A percentile compares a stretch with the other conserved stretches of the same genome.
phyloP scores from a whole-genome alignment of 371 early-diverging fungal genomes.

The Mortierella sp. region DNA sequence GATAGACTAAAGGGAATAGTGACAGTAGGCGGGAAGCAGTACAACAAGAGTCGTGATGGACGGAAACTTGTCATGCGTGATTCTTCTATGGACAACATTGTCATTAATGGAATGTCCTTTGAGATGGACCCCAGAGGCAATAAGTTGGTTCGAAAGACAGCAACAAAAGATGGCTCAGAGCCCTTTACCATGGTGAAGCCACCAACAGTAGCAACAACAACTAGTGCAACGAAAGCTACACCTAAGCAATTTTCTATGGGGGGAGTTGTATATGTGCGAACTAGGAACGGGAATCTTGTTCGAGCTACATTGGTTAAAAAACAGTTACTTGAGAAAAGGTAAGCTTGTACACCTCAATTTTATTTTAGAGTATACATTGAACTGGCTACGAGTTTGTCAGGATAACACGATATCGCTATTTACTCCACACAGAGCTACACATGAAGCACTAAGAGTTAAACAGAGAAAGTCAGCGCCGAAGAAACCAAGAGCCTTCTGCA shows the following conservation, averaged over 20 bases:
- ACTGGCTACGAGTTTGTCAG: slow-evolving; percentile 1
- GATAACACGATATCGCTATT: slow-evolving; percentile 14
- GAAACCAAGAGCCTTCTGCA: slow-evolving; percentile 32
- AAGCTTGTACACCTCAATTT: slow-evolving; percentile 1
- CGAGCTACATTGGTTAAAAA: slow-evolving; percentile 46
- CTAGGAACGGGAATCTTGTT: slow-evolving; percentile 60
- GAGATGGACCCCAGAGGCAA: slow-evolving; percentile 56
- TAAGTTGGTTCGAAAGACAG: slow-evolving; percentile 44
- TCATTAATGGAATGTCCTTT: slow-evolving; percentile 54
- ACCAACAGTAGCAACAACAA: slow-evolving; percentile 9
- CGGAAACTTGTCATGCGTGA: slow-evolving; percentile 43
- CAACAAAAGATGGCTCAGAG: slow-evolving; percentile 1
- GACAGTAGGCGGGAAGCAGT: slow-evolving; percentile 34
- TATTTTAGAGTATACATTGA: background rate
- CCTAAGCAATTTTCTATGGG: slow-evolving; percentile 57
- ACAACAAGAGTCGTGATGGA: slow-evolving; percentile 47
- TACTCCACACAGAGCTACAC: slow-evolving; percentile 20
- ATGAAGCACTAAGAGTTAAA: slow-evolving; percentile 17
- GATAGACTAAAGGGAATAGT: slow-evolving; percentile 40
- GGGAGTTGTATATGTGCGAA: slow-evolving; percentile 58
- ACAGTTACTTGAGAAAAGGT: slow-evolving; percentile 38
- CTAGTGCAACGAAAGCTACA: slow-evolving; percentile 29
- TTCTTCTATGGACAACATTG: slow-evolving; percentile 31
- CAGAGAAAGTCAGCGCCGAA: slow-evolving; percentile 14
- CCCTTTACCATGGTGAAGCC: background rate